These are phyloP conservation scores for Apiospora phragmitis DNA, from an alignment of 2,329 filamentous ascomycete genomes.

Conservation along the genomic window DNA sequence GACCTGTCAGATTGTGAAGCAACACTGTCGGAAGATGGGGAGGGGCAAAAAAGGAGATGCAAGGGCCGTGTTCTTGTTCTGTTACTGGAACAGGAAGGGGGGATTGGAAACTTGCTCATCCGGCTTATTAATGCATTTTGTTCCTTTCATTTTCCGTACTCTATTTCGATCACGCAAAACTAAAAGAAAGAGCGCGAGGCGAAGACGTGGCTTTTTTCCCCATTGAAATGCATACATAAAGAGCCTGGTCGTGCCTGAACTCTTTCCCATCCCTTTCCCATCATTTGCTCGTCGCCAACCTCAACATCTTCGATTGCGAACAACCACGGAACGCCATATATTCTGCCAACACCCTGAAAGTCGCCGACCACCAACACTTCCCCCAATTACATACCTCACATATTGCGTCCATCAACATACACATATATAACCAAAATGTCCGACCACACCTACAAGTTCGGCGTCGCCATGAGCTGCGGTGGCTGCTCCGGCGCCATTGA, in stretches of 20 bases:
- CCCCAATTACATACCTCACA: not conserved
- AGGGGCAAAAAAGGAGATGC: not conserved
- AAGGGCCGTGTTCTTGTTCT: not conserved
- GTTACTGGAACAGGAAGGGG: not conserved
- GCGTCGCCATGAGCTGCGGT: constrained; percentile 90
- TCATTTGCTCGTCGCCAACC: not conserved
- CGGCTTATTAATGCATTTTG: constrained; percentile 1
- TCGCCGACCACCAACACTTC: not conserved
- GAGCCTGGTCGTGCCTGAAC: not conserved
- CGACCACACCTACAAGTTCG: constrained; percentile 92
- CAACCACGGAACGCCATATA: not conserved
- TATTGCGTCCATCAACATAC: not conserved
- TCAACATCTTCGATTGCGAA: not conserved
- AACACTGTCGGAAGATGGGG: not conserved
- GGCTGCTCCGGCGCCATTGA: constrained; percentile 95
- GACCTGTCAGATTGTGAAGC: not conserved
- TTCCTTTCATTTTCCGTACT: not conserved
- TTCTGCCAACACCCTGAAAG: constrained; percentile 5
- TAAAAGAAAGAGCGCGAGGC: not conserved
- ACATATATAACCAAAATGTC: constrained; percentile 54
- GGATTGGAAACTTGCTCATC: constrained; percentile 6
- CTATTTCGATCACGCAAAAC: not conserved
- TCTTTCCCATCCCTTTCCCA: not conserved
- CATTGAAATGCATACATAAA: not conserved
- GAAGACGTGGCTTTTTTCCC: not conserved